Evolutionary conservation across 2,329 filamentous ascomycete species (phyloP), one percentile per base, ranked within the genome.

Genomic region (Colletotrichum sp.): DNA sequence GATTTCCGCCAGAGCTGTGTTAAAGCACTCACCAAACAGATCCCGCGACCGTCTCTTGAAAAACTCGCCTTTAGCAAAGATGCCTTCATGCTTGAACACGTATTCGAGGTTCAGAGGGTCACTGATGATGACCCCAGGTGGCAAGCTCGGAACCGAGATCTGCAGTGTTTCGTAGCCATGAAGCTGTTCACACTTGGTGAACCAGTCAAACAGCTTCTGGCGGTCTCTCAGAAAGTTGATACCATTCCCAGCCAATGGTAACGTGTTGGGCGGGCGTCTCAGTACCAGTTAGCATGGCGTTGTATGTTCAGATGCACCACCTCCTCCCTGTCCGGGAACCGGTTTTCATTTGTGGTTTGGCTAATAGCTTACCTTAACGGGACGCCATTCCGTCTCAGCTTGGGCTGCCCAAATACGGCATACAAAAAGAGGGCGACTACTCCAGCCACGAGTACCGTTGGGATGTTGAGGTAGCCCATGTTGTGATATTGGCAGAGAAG

Each of bases 1-100:
- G 47, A 34, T 3, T 18, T 3, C 1, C 64, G 80, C 66, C 80
- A 82, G 88, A 29, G 6, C 24, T n/a, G n/a, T 13, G 43, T n/a
- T 3, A 6, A 4, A n/a, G n/a, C 9, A 57, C 74, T 29, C 9
- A 76, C 75, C 91, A 74, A 93, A 93, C 1, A 93, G 82, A 78
- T 93, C 91, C 86, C 88, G 89, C 0, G 90, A 89, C 47, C 90
- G 86, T 21, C 83, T 82, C 76, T 90, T 91, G 78, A 93, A 90
- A 75, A 93, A 92, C 3, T 86, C 83, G 16, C 91, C 91, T 78
- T 93, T 93, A 59, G 87, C 84, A 77, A 93, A 92, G 15, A 90
- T 80, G 13, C 85, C 87, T 78, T 92, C 90, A 73, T 91, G 86
- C 79, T 88, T 90, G 77, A 93, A 88, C 34, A 93, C 87, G 76